Evolutionary conservation across 148 eudicot genomes (phyloP).

Genomic region (Tetragonia tetragonoides): DNA sequence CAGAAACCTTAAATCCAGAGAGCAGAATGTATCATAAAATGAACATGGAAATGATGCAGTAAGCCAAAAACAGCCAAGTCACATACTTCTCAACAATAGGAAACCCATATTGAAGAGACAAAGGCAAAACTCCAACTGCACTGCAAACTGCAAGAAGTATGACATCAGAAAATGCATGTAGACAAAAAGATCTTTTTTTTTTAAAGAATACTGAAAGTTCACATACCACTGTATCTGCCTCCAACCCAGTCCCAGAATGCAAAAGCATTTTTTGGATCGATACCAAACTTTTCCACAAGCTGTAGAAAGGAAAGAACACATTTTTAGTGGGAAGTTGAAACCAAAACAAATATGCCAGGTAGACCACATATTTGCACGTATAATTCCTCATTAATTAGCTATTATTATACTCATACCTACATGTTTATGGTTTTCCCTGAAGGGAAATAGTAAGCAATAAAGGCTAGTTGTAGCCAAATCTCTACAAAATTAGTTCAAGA

Average conservation of each 20-base stretch:
- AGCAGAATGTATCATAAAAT: conserved; percentile 1
- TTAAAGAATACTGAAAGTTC: background rate
- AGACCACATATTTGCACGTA: background rate
- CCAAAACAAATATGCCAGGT: background rate
- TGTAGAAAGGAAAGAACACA: conserved; percentile 33
- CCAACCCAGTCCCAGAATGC: conserved; percentile 99
- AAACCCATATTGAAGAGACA: conserved; percentile 96
- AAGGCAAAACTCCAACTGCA: conserved; percentile 94
- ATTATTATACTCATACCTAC: background rate
- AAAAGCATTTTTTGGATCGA: conserved; percentile 96
- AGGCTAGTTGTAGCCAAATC: too few relatives aligned
- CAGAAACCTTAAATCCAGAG: conserved; percentile 57
- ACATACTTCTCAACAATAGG: conserved; percentile 78
- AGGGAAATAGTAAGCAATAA: too few relatives aligned
- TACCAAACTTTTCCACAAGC: conserved; percentile 97
- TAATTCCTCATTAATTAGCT: background rate
- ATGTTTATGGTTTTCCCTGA: background rate
- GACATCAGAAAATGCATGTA: conserved; percentile 1
- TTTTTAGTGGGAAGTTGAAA: background rate
- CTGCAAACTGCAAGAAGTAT: conserved; percentile 79
- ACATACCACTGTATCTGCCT: conserved; percentile 96
- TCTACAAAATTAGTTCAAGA: too few relatives aligned
- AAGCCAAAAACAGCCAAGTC: conserved; percentile 7
- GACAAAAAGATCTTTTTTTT: background rate
- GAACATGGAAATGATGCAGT: background rate